Percentiles rank a stretch among this genome's conserved stretches.
Evolutionary conservation across 805 yeast species (phyloP).

Genomic region (Huiozyma naganishii): DNA sequence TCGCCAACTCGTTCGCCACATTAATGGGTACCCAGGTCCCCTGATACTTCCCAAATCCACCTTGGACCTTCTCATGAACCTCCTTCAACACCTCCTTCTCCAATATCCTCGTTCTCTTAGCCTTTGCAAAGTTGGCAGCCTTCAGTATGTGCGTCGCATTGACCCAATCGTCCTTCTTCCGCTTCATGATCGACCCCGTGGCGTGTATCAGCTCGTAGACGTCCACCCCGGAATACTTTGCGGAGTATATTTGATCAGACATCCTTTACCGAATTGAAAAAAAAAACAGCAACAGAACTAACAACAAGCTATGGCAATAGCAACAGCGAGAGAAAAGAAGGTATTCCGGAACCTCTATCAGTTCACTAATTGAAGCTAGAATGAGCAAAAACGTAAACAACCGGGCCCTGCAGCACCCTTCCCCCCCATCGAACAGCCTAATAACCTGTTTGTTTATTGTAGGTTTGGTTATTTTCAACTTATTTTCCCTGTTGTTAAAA

Average conservation of each 20-base stretch:
- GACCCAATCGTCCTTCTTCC: conserved; percentile 70
- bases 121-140: conserved; percentile 89
- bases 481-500: too few relatives aligned
- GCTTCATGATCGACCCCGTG: conserved; percentile 66
- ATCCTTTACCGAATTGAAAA: not conserved
- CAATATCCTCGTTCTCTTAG: conserved; percentile 80
- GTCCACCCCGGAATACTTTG: conserved; percentile 71
- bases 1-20: conserved; percentile 59
- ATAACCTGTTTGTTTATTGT: too few relatives aligned
- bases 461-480: too few relatives aligned
- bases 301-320: too few relatives aligned
- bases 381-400: not conserved
- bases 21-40: conserved; percentile 92
- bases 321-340: too few relatives aligned
- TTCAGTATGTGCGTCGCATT: conserved; percentile 92
- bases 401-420: too few relatives aligned
- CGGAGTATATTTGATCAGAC: conserved; percentile 46
- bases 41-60: conserved; percentile 94
- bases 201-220: conserved; percentile 66
- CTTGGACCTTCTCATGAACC: conserved; percentile 86
- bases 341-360: not conserved
- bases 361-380: not conserved
- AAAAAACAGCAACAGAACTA: too few relatives aligned
- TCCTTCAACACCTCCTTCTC: conserved; percentile 88
- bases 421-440: too few relatives aligned